A percentile compares a stretch with the other conserved stretches of the same genome.
Conservation (phyloP, 2,329 filamentous ascomycete genomes). For the Exophiala alcalophila region DNA sequence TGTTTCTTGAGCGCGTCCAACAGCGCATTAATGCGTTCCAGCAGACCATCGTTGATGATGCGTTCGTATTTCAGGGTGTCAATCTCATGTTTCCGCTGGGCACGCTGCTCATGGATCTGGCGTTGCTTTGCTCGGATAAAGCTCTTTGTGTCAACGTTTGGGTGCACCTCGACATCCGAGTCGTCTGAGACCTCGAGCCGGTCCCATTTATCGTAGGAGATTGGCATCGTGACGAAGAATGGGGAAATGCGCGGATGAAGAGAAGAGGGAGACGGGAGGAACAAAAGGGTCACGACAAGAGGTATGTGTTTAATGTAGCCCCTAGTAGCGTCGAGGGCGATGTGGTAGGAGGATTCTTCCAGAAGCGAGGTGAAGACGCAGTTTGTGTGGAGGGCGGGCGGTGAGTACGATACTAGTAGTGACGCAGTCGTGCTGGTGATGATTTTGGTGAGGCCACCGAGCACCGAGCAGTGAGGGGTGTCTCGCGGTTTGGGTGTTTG, state of each 20-base stretch:
- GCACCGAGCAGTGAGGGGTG: no score
- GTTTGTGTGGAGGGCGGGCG: no score
- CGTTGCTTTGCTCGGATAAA: conserved; percentile 98
- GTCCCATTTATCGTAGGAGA: conserved; percentile 67
- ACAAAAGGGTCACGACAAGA: not conserved
- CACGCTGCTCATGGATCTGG: conserved; percentile 90
- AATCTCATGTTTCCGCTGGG: conserved; percentile 83
- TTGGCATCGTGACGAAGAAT: conserved; percentile 43
- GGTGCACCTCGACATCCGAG: conserved; percentile 96
- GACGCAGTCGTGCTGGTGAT: no score
- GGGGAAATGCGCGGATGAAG: not conserved
- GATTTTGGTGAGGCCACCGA: no score
- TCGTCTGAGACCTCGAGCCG: conserved; percentile 96
- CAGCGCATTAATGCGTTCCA: conserved; percentile 77
- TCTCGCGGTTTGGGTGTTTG: no score
- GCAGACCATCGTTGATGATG: conserved; percentile 85
- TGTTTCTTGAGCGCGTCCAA: conserved; percentile 72
- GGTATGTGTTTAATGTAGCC: conserved; percentile 1
- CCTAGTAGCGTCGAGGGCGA: no score
- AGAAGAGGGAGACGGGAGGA: not conserved
- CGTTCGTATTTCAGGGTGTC: conserved; percentile 85
- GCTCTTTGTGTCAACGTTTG: conserved; percentile 96
- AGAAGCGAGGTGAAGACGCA: no score
- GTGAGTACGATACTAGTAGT: no score
- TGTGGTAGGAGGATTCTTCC: no score